These are phyloP conservation scores for Solidago caesia DNA, from an alignment of 129 eudicot species.

Conservation along the genomic window DNA sequence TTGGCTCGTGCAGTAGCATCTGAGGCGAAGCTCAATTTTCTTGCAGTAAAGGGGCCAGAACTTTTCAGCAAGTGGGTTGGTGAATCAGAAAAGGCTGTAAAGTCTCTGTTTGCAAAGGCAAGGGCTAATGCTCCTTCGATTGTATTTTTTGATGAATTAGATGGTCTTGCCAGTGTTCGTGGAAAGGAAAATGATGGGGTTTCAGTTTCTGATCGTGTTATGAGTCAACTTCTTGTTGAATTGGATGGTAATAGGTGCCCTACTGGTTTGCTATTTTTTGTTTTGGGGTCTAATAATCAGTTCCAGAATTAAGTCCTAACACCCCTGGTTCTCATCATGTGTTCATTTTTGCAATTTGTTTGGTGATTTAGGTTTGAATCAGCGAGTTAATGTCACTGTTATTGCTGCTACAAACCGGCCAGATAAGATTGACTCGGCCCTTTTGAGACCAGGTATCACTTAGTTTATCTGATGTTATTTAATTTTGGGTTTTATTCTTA, in stretches of 20 bases:
- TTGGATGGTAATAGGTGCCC: constrained; percentile 62
- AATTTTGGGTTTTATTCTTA: constrained; percentile 10
- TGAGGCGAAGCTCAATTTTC: constrained; percentile 86
- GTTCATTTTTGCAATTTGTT: constrained; percentile 16
- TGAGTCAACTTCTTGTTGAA: constrained; percentile 96
- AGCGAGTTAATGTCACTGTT: constrained; percentile 78
- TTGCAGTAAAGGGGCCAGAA: constrained; percentile 99
- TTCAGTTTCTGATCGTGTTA: constrained; percentile 91
- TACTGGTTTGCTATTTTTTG: not conserved
- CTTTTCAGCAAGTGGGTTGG: constrained; percentile 99
- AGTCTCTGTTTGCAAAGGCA: constrained; percentile 88
- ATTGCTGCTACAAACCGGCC: constrained; percentile 99
- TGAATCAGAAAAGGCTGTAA: constrained; percentile 97
- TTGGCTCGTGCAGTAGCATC: constrained; percentile 97
- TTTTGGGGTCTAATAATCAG: no score
- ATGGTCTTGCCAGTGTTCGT: constrained; percentile 82
- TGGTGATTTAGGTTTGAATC: constrained; percentile 66
- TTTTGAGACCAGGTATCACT: constrained; percentile 83
- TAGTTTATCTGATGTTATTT: constrained; percentile 9
- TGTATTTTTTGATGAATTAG: constrained; percentile 89
- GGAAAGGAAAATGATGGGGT: constrained; percentile 93
- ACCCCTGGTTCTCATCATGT: not conserved
- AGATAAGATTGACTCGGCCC: constrained; percentile 91
- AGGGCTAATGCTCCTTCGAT: constrained; percentile 94
- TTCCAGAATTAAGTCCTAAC: not conserved